Base-by-base conservation (phyloP, 345 rosid genomes). In the Trapa bicornis region DNA sequence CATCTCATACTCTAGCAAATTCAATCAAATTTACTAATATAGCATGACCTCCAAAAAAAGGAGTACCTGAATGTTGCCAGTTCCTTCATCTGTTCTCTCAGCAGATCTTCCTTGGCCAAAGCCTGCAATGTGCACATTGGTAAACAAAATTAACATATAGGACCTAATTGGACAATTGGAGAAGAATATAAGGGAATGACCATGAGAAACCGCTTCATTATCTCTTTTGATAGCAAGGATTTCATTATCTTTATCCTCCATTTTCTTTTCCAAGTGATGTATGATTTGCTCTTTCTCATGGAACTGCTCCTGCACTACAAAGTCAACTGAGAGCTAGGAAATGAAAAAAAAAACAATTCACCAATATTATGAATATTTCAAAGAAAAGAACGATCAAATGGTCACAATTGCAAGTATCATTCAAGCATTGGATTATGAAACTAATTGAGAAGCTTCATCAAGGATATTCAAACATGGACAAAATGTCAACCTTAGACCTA, bases 21-120 rank as follows among this genome's bases (percentile, higher is more conserved):
- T 22, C 7, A n/a, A 53, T 1, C 29, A 22, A 22, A 22, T 22
- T 22, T 22, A 22, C 29, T 0, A 22, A 22, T 22, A 22, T 22
- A 22, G 29, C 29, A 22, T 22, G 29, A 22, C 29, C 29, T 22
- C 29, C 29, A 22, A 22, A 22, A 22, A 22, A 22, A 22, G 29
- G 38, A 58, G 79, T 41, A 87, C 99, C 97, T 84, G 79, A 85
- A 86, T 60, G 91, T 80, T 66, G 88, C 89, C 65, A 94, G 76
- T 76, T 94, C 99, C 74, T 89, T 89, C 63, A 85, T 89, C 73
- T 91, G 97, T 77, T 91, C 97, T 74, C 89, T 85, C 13, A 94
- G 77, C 65, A 91, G 89, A 71, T 85, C 97, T 73, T 94, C 97
- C 76, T 91, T 94, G n/a, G 87, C 99, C 99, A 97, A 91, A 12